Percentiles rank a stretch among this genome's conserved stretches.
Evolutionary conservation across 805 yeast species (phyloP).

Genomic region (Clavispora vitiphila): DNA sequence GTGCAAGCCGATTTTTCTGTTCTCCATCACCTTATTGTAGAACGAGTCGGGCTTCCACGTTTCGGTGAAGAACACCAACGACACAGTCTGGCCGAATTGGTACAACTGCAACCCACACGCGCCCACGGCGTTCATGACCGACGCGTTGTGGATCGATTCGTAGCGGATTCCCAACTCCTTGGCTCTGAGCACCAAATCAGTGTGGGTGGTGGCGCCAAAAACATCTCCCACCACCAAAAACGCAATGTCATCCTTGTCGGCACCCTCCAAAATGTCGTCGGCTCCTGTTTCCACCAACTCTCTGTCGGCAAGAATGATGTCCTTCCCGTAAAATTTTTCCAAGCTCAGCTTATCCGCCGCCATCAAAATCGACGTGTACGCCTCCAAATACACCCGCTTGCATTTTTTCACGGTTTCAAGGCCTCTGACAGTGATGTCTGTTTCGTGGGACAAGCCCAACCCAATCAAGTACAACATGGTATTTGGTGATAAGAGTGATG

Average conservation of each 20-base stretch:
- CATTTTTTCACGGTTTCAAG: conserved; percentile 78
- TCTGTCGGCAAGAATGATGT: conserved; percentile 85
- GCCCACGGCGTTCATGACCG: conserved; percentile 97
- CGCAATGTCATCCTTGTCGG: conserved; percentile 79
- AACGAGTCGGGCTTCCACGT: conserved; percentile 95
- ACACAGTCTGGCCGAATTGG: conserved; percentile 96
- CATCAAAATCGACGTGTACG: conserved; percentile 93
- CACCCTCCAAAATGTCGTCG: conserved; percentile 74
- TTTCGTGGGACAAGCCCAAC: conserved; percentile 80
- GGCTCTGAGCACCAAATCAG: conserved; percentile 89
- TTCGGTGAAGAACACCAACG: conserved; percentile 92
- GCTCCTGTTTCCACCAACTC: conserved; percentile 90
- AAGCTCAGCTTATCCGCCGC: conserved; percentile 73
- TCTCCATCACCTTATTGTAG: conserved; percentile 83
- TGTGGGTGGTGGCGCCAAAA: conserved; percentile 97
- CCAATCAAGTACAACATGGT: conserved; percentile 87
- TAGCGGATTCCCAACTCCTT: conserved; percentile 74
- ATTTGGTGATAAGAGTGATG: background rate
- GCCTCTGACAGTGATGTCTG: conserved; percentile 94
- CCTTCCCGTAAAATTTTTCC: conserved; percentile 81
- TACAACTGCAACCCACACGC: conserved; percentile 95
- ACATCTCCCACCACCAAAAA: conserved; percentile 97
- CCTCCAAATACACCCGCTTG: conserved; percentile 89
- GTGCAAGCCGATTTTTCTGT: conserved; percentile 85
- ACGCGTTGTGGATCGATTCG: conserved; percentile 88